These are phyloP conservation scores for Starmerella etchellsii DNA, from an alignment of 805 yeast genomes.

Conservation along the genomic window DNA sequence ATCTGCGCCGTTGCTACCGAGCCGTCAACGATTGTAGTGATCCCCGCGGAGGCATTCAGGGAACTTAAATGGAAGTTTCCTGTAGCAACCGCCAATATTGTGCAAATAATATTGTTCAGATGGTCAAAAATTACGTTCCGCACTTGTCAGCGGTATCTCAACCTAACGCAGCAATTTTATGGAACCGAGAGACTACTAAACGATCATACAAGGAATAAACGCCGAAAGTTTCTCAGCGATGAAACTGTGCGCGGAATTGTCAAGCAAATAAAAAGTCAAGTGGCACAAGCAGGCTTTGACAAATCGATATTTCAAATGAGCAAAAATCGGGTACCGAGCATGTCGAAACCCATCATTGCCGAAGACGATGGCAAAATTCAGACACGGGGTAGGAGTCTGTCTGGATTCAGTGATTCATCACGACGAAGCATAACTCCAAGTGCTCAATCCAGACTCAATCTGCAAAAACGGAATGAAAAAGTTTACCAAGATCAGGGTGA, in stretches of 20 bases:
- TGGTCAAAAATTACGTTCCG: constrained; percentile 83
- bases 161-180: constrained; percentile 67
- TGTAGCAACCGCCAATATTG: constrained; percentile 81
- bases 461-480: too few species aligned
- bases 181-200: constrained; percentile 63
- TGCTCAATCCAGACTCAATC: not conserved
- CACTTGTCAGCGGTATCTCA: constrained; percentile 77
- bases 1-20: constrained; percentile 63
- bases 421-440: not conserved
- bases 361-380: not conserved
- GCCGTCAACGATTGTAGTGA: constrained; percentile 78
- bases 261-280: not conserved
- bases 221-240: too few species aligned
- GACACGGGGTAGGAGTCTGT: not conserved
- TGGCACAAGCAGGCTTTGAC: not conserved
- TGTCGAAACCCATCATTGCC: not conserved
- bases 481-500: too few species aligned
- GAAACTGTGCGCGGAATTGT: not conserved
- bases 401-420: not conserved
- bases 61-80: constrained; percentile 65
- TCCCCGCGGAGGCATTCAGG: constrained; percentile 73
- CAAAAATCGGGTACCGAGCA: not conserved
- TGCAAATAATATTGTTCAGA: constrained; percentile 79
- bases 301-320: constrained; percentile 7
- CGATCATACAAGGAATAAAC: constrained; percentile 1